These are phyloP conservation scores for Immersiporthe knoxdaviesiana DNA, from an alignment of 2,329 filamentous ascomycete species.

Conservation along the genomic window DNA sequence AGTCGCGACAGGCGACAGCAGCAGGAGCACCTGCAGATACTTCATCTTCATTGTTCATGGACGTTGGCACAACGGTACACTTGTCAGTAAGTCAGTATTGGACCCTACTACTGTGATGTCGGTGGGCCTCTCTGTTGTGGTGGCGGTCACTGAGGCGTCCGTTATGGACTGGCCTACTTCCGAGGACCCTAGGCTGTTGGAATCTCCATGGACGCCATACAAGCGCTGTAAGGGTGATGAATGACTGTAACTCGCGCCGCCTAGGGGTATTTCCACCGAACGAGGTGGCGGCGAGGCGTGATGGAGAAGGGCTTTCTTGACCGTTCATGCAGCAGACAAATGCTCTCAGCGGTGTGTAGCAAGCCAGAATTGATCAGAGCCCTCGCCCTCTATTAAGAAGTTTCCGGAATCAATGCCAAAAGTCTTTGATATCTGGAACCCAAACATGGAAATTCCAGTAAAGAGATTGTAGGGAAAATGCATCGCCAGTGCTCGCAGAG, in stretches of 20 bases:
- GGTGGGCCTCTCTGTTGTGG: neutral
- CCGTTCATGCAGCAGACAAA: neutral
- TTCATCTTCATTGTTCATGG: neutral
- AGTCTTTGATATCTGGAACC: neutral
- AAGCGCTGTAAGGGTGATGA: neutral
- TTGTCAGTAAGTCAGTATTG: neutral
- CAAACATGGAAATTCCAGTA: too few species aligned
- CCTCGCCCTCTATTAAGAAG: too few species aligned
- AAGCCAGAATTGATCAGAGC: neutral
- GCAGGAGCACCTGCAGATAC: too few species aligned
- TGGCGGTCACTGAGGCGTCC: neutral
- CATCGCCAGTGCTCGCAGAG: neutral
- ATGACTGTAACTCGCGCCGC: neutral
- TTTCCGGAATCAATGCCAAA: neutral
- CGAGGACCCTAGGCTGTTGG: neutral
- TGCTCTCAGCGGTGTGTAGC: neutral
- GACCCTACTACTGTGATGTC: neutral
- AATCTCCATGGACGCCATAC: neutral
- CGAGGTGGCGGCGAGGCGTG: neutral
- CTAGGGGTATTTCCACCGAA: neutral
- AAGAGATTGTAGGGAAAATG: neutral
- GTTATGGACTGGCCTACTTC: neutral
- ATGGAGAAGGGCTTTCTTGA: neutral
- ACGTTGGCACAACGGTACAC: neutral
- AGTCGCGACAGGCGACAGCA: conserved; percentile 40